A percentile compares a stretch with the other conserved stretches of the same genome.
Conservation (phyloP, 495 filamentous ascomycete species). For the Penicillium crystallinum region DNA sequence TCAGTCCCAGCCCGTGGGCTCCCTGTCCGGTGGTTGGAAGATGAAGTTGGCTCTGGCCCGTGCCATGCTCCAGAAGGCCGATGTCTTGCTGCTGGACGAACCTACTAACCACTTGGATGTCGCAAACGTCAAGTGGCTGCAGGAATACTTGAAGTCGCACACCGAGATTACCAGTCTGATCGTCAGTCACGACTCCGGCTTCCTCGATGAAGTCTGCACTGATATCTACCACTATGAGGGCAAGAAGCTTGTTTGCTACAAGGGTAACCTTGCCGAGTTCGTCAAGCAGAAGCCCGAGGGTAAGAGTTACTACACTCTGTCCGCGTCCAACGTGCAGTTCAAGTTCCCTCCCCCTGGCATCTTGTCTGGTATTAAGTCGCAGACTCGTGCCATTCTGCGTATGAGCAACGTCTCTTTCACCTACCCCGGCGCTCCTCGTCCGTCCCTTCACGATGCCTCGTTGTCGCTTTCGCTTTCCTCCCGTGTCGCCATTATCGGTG, state of each 20-base stretch:
- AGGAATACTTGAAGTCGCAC: constrained; percentile 91
- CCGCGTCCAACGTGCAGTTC: constrained; percentile 85
- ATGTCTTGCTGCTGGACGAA: constrained; percentile 95
- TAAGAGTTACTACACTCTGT: constrained; percentile 97
- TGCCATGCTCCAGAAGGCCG: constrained; percentile 93
- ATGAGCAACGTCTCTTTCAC: constrained; percentile 90
- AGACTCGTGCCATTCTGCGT: constrained; percentile 86
- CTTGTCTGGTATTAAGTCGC: constrained; percentile 88
- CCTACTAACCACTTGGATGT: constrained; percentile 98
- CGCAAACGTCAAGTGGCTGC: constrained; percentile 90
- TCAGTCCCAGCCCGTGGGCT: constrained; percentile 82
- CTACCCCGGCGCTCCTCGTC: constrained; percentile 80
- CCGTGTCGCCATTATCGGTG: constrained; percentile 90
- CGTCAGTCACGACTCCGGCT: constrained; percentile 95
- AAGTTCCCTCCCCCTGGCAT: constrained; percentile 97
- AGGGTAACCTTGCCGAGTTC: constrained; percentile 89
- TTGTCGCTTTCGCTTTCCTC: constrained; percentile 84
- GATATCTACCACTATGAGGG: constrained; percentile 99
- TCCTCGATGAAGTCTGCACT: constrained; percentile 94
- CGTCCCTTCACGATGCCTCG: constrained; percentile 81
- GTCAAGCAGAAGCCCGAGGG: constrained; percentile 92
- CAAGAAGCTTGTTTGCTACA: constrained; percentile 95
- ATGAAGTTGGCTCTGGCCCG: constrained; percentile 98
- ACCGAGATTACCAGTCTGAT: constrained; percentile 97
- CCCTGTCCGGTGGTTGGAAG: constrained; percentile 99